Evolutionary conservation across 495 filamentous ascomycete species (phyloP).

Genomic region (Entonaema liquescens): DNA sequence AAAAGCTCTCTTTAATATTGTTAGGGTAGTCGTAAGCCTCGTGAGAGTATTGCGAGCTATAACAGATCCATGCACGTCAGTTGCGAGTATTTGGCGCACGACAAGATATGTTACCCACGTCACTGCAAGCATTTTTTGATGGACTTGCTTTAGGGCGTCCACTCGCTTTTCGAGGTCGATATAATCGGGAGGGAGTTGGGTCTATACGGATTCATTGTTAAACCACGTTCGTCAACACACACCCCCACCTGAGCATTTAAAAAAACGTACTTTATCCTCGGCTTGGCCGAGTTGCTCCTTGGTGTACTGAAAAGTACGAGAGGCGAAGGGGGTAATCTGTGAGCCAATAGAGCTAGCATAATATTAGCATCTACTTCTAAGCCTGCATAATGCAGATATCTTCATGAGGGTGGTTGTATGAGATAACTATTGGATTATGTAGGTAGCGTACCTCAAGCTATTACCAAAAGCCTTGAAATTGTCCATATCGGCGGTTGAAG

Average conservation of each 20-base stretch:
- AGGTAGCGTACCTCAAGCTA: constrained; percentile 43
- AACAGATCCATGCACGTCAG: constrained; percentile 33
- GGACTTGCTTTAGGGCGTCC: constrained; percentile 95
- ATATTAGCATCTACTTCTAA: constrained; percentile 16
- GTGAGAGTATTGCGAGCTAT: constrained; percentile 90
- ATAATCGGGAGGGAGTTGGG: constrained; percentile 95
- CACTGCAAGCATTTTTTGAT: constrained; percentile 94
- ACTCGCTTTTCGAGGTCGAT: constrained; percentile 98
- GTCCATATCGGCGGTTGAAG: constrained; percentile 61
- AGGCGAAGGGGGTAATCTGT: constrained; percentile 85
- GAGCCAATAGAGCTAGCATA: constrained; percentile 54
- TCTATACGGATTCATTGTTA: constrained; percentile 58
- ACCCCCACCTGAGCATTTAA: constrained; percentile 1
- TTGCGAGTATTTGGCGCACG: constrained; percentile 1
- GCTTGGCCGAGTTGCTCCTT: constrained; percentile 96
- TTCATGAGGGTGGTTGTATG: constrained; percentile 1
- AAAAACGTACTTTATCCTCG: constrained; percentile 80
- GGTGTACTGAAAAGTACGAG: constrained; percentile 93
- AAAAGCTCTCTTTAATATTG: constrained; percentile 97
- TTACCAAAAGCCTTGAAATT: constrained; percentile 69
- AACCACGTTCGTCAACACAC: constrained; percentile 23
- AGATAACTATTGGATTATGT: too few species aligned
- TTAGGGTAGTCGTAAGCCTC: constrained; percentile 99
- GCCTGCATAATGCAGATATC: constrained; percentile 8
- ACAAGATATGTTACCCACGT: constrained; percentile 70